Conservation (phyloP, 2,329 filamentous ascomycete genomes). For the Colletotrichum cuscutae region DNA sequence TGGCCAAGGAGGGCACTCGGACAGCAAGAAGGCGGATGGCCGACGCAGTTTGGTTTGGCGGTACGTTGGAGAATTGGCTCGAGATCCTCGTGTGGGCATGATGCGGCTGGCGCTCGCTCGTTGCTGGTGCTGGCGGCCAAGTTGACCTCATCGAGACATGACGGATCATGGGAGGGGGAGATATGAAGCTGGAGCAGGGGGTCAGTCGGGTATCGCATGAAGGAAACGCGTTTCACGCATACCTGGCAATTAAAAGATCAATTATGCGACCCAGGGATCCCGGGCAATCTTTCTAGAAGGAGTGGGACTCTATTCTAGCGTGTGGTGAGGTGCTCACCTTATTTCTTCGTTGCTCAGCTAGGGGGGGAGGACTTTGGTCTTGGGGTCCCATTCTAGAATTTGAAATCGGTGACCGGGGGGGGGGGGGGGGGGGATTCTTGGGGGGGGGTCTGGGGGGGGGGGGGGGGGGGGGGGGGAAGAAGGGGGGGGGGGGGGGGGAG, state of each 20-base stretch:
- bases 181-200: constrained; percentile 38
- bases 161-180: constrained; percentile 17
- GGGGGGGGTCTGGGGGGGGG: too few species aligned
- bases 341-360: constrained; percentile 21
- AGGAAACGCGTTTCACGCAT: constrained; percentile 54
- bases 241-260: constrained; percentile 59
- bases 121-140: neutral
- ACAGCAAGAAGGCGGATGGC: constrained; percentile 5
- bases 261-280: constrained; percentile 52
- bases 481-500: neutral
- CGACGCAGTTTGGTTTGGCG: neutral
- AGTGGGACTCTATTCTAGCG: constrained; percentile 47
- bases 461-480: neutral
- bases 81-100: neutral
- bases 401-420: neutral
- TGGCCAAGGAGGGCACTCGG: constrained; percentile 14
- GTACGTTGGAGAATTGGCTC: neutral
- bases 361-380: neutral
- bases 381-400: neutral
- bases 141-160: constrained; percentile 31
- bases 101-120: neutral
- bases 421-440: too few species aligned
- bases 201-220: constrained; percentile 51
- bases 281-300: constrained; percentile 49
- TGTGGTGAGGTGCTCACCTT: constrained; percentile 19